Evolutionary conservation across 2,329 filamentous ascomycete species (phyloP), one percentile per base, ranked within the genome.

Genomic region (Geosmithia flava): DNA sequence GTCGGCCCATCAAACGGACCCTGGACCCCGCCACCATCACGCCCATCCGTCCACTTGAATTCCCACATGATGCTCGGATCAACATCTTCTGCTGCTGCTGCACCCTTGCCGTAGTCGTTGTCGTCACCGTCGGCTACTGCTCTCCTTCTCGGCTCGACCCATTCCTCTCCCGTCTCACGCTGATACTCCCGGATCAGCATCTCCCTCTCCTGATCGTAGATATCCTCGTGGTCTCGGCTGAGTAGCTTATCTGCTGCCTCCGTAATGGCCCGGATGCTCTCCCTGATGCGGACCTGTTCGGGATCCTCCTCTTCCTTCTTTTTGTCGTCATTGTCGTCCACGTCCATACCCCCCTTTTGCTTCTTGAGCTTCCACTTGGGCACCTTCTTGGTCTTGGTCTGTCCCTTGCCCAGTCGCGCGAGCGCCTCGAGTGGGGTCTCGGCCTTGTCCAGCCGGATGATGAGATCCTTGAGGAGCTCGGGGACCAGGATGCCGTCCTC

Each of bases 401-500:
- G 78, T 2, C 75, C 71, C 58, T 81, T 87, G 27, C 84, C 87
- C 19, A 97, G 69, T 47, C 93, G 74, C 20, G 85, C 87, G 20
- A 98, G 73, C 1, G 93, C 88, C 66, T 98, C 93, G 15, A 98
- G 68, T 1, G 87, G 77, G 0, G 89, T 95, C 65, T 98, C 93
- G 15, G 87, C 83, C 46, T 75, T 78, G 50, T 95, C 83, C 3
- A 98, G 69, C 42, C 78, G 72, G 20, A 74, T 58, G 41, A 97
- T 93, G 37, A 98, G 71, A 1, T 74, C 75, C 44, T 74, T 79
- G 27, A 97, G 69, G 1, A 94, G 70, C 53, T 94, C 87, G 3
- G 80, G 77, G 0, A 85, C 84, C 7, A 89, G 66, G 13, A 89
- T 66, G 20, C 76, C 76, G 60, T 97, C 91, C 49, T 94, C 83